phyloP scores from a whole-genome alignment of 371 early-diverging fungal genomes.

The Haplosporangium sp. region DNA sequence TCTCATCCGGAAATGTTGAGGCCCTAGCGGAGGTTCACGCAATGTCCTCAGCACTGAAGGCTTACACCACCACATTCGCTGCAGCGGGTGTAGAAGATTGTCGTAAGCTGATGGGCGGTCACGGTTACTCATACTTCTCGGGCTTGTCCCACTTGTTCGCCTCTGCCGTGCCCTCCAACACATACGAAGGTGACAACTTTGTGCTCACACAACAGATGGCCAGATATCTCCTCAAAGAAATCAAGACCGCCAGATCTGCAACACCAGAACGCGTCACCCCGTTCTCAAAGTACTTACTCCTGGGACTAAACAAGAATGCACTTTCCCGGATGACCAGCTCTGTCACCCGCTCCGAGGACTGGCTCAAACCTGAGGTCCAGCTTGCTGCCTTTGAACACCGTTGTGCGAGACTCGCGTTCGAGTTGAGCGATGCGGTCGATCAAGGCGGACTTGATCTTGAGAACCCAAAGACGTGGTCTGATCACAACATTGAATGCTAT shows the following conservation, averaged over 20 bases:
- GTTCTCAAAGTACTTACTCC: conserved; percentile 59
- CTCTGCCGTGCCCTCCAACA: conserved; percentile 35
- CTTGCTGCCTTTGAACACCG: conserved; percentile 76
- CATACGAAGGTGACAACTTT: conserved; percentile 82
- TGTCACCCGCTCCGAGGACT: conserved; percentile 61
- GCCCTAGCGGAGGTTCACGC: conserved; percentile 85
- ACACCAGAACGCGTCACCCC: conserved; percentile 60
- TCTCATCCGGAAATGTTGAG: conserved; percentile 70
- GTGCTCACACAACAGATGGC: conserved; percentile 82
- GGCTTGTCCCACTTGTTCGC: conserved; percentile 76
- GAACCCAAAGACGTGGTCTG: conserved; percentile 61
- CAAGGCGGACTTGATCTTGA: conserved; percentile 67
- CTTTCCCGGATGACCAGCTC: conserved; percentile 59
- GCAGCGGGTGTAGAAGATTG: conserved; percentile 79
- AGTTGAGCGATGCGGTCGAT: conserved; percentile 64
- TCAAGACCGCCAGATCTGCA: conserved; percentile 59
- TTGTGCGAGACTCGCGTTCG: conserved; percentile 67
- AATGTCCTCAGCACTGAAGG: conserved; percentile 83
- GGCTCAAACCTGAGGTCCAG: conserved; percentile 66
- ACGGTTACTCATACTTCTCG: conserved; percentile 81
- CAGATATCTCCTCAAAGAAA: conserved; percentile 74
- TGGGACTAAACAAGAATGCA: conserved; percentile 57
- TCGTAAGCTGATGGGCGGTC: conserved; percentile 83
- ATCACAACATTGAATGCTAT: conserved; percentile 68
- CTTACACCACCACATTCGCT: conserved; percentile 78